Evolutionary conservation across 2,329 filamentous ascomycete species (phyloP).

Genomic region (Talaromyces marneffei): DNA sequence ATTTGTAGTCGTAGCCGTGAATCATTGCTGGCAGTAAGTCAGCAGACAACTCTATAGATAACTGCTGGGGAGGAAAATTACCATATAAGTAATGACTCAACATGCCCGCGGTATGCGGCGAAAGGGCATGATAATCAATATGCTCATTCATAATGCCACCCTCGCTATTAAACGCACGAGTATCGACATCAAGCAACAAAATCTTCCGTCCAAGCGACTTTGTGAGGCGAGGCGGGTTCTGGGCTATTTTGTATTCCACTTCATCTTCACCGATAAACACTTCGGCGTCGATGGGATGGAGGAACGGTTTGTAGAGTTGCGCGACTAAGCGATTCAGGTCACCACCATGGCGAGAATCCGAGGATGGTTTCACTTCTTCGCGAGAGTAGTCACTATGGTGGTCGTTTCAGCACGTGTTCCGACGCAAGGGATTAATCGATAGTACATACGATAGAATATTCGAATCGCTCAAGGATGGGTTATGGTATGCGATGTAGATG

Average conservation of each 20-base stretch:
- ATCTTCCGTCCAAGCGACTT: constrained; percentile 11
- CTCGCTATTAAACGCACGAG: constrained; percentile 7
- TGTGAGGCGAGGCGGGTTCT: constrained; percentile 11
- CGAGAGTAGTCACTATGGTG: constrained; percentile 2
- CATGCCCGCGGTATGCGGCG: constrained; percentile 13
- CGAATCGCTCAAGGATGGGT: constrained; percentile 5
- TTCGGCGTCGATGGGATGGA: constrained; percentile 10
- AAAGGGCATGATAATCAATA: constrained; percentile 7
- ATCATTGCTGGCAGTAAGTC: constrained; percentile 1
- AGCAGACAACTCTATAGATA: too few species aligned
- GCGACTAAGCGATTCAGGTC: constrained; percentile 8
- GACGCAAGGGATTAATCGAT: background rate
- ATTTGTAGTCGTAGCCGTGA: constrained; percentile 14
- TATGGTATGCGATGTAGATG: constrained; percentile 11
- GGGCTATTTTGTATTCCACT: constrained; percentile 6
- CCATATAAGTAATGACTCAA: constrained; percentile 13
- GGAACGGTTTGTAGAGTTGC: constrained; percentile 12
- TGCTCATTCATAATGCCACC: constrained; percentile 12
- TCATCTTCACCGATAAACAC: constrained; percentile 11
- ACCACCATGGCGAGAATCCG: background rate
- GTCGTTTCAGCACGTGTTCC: background rate
- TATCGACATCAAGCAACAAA: constrained; percentile 14
- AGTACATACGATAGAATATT: constrained; percentile 8
- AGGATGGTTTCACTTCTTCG: constrained; percentile 9
- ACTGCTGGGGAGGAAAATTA: background rate